Base-by-base conservation (phyloP, 2,329 filamentous ascomycete genomes). In the Penicillium sp. region DNA sequence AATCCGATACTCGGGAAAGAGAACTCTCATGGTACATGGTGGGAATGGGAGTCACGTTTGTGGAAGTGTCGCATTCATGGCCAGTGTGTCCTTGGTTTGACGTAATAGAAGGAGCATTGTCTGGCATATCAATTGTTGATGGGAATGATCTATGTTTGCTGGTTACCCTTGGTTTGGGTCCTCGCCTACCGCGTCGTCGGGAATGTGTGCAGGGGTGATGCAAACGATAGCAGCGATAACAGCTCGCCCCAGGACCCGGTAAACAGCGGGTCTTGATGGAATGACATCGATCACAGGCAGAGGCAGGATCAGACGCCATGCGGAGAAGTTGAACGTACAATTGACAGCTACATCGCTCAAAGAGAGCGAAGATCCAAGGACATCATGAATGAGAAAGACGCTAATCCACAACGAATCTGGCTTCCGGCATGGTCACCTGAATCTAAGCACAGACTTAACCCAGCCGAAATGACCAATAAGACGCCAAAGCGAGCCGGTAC, bases 171-270 rank as follows among this genome's bases (percentile, higher is more conserved):
- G 48, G 48, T 10, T 51, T 51, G 30, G 37, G 49, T 25, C 49
- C 49, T 51, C 40, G 49, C 28, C 43, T 43, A 17, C 26, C 49
- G 25, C 38, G 49, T 33, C 28, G 30, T 26, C 49, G 30, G 10
- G 30, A 44, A 37, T 37, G 43, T n/a, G 49, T 51, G 49, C 49
- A 51, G 17, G 49, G 26, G 36, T 51, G 38, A 11, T 41, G 30
- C 22, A 44, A 33, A 35, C 49, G 49, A 44, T 51, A 51, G 31
- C 49, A 51, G 31, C 49, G 49, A 37, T 51, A 51, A 14, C 49
- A 51, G 40, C 30, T 35, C 17, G 9, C 30, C 14, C 11, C 40
- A 42, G 40, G 40, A 11, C 40, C 40, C 30, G 40, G 6, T 35
- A 51, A 28, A 37, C 49, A 51, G 2, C 40, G 49, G 8, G 38